Conservation (phyloP, 2,329 filamentous ascomycete species). For the Graphium sp. region DNA sequence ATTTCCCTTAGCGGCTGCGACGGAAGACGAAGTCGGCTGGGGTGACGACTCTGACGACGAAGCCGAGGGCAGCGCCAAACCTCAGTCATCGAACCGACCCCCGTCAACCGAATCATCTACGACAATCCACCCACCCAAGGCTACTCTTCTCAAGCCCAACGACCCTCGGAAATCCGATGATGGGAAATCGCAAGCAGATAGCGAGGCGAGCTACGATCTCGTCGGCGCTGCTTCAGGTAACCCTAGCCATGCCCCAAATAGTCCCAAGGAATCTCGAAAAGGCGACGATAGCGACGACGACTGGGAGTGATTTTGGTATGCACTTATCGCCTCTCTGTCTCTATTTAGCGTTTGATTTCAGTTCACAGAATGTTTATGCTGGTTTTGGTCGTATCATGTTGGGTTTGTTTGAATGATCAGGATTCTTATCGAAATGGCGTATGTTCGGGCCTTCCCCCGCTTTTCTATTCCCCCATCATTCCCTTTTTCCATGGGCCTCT, state of each 20-base stretch:
- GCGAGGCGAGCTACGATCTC: conserved; percentile 90
- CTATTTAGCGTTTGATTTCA: conserved; percentile 3
- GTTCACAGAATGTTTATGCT: conserved; percentile 2
- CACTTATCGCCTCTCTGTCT: conserved; percentile 4
- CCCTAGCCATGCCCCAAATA: conserved; percentile 60
- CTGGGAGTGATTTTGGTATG: conserved; percentile 42
- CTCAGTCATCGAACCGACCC: conserved; percentile 17
- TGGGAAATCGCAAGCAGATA: conserved; percentile 78
- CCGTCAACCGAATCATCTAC: conserved; percentile 39
- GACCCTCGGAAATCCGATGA: conserved; percentile 61
- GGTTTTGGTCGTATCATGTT: conserved; percentile 1
- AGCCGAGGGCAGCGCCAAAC: conserved; percentile 8
- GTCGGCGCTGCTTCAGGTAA: conserved; percentile 63
- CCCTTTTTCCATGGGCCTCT: no score
- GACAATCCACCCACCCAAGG: conserved; percentile 36
- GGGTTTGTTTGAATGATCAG: background rate
- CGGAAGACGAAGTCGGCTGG: conserved; percentile 56
- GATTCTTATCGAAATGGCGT: background rate
- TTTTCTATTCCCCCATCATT: conserved; percentile 4
- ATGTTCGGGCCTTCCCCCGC: background rate
- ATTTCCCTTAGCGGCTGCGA: conserved; percentile 36
- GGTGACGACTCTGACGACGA: conserved; percentile 53
- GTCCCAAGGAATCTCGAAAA: conserved; percentile 39
- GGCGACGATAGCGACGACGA: conserved; percentile 54
- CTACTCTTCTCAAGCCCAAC: conserved; percentile 33